Conservation (phyloP, 2,329 filamentous ascomycete genomes). For the Alternaria ventricosa region DNA sequence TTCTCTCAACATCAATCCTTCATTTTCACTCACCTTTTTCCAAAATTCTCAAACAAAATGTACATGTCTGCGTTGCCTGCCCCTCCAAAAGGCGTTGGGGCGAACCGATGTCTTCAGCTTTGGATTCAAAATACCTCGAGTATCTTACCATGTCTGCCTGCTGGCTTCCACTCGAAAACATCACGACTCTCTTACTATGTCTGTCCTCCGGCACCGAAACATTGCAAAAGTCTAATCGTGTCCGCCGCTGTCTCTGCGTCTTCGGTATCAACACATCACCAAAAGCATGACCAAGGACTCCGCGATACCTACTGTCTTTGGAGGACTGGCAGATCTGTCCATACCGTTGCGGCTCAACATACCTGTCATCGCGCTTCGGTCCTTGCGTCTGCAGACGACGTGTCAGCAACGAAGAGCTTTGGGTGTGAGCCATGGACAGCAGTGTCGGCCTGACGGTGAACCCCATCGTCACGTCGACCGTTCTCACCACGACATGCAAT, state of each 20-base stretch:
- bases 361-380: neutral
- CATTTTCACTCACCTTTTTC: neutral
- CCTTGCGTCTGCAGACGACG: no score
- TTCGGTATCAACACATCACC: accelerated
- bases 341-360: neutral
- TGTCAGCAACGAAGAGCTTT: accelerated
- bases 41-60: neutral
- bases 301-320: accelerated
- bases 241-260: neutral
- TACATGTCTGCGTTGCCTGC: neutral
- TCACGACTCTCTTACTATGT: accelerated
- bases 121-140: neutral
- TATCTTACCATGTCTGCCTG: neutral
- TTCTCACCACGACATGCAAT: neutral
- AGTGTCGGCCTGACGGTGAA: neutral
- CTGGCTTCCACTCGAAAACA: neutral
- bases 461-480: neutral
- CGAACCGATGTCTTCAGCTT: neutral
- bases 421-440: accelerated
- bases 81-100: neutral
- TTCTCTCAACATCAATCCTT: neutral
- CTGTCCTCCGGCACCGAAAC: neutral
- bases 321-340: neutral
- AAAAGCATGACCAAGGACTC: neutral
- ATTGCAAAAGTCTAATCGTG: neutral